These are phyloP conservation scores for Paraphoma sp. DNA, from an alignment of 2,329 filamentous ascomycete species.

Conservation along the genomic window DNA sequence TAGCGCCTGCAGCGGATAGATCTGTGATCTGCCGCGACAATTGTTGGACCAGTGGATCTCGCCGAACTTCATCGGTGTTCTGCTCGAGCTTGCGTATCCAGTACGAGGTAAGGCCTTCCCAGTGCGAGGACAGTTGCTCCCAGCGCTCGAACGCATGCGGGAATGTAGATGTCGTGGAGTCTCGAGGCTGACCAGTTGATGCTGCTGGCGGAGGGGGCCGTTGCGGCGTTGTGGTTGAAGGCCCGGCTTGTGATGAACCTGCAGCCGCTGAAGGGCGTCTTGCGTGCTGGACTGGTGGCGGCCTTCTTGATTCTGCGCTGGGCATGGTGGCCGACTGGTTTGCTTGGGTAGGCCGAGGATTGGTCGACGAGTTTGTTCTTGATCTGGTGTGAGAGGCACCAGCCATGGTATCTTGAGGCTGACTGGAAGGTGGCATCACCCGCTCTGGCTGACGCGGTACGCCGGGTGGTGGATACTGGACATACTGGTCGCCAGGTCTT, in stretches of 20 bases:
- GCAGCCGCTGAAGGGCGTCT: conserved; percentile 40
- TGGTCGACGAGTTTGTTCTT: conserved; percentile 42
- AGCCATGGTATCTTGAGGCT: conserved; percentile 30
- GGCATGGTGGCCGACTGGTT: conserved; percentile 31
- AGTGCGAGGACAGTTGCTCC: conserved; percentile 96
- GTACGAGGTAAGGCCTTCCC: conserved; percentile 96
- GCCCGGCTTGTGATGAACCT: conserved; percentile 40
- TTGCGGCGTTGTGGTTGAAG: conserved; percentile 33
- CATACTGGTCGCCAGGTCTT: conserved; percentile 37
- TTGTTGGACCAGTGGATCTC: conserved; percentile 84
- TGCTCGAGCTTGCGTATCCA: conserved; percentile 94
- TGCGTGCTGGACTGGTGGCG: conserved; percentile 38
- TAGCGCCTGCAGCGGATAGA: conserved; percentile 94
- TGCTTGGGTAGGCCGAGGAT: conserved; percentile 38
- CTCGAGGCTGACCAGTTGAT: conserved; percentile 37
- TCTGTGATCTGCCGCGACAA: conserved; percentile 94
- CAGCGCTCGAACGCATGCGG: conserved; percentile 97
- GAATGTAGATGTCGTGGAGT: conserved; percentile 69
- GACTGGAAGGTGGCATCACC: conserved; percentile 27
- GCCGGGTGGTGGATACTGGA: conserved; percentile 33
- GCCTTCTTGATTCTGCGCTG: conserved; percentile 36
- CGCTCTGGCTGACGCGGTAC: conserved; percentile 40
- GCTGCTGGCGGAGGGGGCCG: conserved; percentile 31
- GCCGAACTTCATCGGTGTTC: conserved; percentile 83
- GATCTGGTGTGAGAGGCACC: conserved; percentile 40